These are phyloP conservation scores for Vanderwaltozyma yarrowii DNA, from an alignment of 805 yeast genomes.

Conservation along the genomic window DNA sequence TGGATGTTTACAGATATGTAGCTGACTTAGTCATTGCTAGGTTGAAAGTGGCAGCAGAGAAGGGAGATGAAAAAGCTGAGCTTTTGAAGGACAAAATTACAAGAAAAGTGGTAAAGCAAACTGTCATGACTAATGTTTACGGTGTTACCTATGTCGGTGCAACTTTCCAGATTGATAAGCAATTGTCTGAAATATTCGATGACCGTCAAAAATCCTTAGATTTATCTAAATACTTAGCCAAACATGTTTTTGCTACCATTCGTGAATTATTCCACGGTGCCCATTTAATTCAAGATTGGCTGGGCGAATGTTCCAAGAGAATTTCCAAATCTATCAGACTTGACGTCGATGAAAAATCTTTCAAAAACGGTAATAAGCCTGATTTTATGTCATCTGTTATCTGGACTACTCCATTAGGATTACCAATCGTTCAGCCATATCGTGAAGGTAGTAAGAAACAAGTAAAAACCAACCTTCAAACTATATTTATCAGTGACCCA, in stretches of 20 bases:
- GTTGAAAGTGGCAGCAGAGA: conserved; percentile 42
- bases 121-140: conserved; percentile 96
- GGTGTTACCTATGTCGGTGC: conserved; percentile 97
- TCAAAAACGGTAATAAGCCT: conserved; percentile 39
- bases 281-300: conserved; percentile 93
- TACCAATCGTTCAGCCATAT: conserved; percentile 97
- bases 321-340: conserved; percentile 70
- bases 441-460: conserved; percentile 55
- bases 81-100: conserved; percentile 50
- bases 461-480: conserved; percentile 75
- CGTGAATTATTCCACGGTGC: conserved; percentile 85
- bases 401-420: conserved; percentile 95
- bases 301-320: conserved; percentile 73
- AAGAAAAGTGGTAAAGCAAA: conserved; percentile 88
- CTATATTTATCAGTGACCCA: conserved; percentile 84
- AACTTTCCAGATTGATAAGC: conserved; percentile 73
- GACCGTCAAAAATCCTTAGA: conserved; percentile 38
- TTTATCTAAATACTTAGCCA: conserved; percentile 56
- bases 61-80: conserved; percentile 44
- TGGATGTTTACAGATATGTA: conserved; percentile 66
- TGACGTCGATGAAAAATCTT: conserved; percentile 41
- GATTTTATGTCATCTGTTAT: conserved; percentile 78
- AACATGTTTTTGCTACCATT: conserved; percentile 70
- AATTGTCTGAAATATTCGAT: conserved; percentile 50
- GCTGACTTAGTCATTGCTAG: conserved; percentile 51